Evolutionary conservation across 257 asterid species (phyloP), one percentile per base, ranked within the genome.

Genomic region (Lycium ferocissimum): DNA sequence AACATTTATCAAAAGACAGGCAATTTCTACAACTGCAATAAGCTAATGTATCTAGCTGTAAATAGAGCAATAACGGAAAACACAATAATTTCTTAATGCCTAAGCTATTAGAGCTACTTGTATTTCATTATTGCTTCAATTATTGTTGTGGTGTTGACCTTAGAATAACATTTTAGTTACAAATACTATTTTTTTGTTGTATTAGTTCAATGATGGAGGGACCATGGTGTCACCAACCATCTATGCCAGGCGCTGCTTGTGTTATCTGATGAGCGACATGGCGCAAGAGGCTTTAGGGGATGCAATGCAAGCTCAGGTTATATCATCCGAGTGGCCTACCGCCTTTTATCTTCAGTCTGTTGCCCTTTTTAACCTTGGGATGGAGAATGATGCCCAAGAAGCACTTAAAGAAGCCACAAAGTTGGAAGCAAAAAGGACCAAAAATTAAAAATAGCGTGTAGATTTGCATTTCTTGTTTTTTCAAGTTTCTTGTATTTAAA

Each of bases 141-240:
- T 22, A 62, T 62, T 22, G 70, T 51, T 20, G 40, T 63, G 40
- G 37, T 22, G 67, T 35, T 61, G 67, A 35, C 22, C 43, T 49
- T 22, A 11, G 4, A 12, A 6, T 76, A n/a, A 26, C 43, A 47
- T 53, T 33, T 38, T 45, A 1, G 65, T 79, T 14, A 38, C 7
- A 26, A 26, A 7, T 51, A 3, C 62, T 7, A 2, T 5, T 78
- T 1, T 37, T 69, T 18, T 67, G 17, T 37, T 56, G 18, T 45
- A 14, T 88, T 54, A 94, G 99, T 96, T 96, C 87, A 91, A 94
- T 58, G 98, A 96, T 85, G 97, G 98, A 4, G 98, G 98, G 83
- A 93, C 97, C 17, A 94, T 96, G 98, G 90, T 93, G 22, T 96
- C 98, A 6, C 98, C 99, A 0, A 96, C 99, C 0, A 95, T 95